These are phyloP conservation scores for Cystobasidium slooffiae DNA, from an alignment of 1,284 basidiomycete species.

Conservation along the genomic window DNA sequence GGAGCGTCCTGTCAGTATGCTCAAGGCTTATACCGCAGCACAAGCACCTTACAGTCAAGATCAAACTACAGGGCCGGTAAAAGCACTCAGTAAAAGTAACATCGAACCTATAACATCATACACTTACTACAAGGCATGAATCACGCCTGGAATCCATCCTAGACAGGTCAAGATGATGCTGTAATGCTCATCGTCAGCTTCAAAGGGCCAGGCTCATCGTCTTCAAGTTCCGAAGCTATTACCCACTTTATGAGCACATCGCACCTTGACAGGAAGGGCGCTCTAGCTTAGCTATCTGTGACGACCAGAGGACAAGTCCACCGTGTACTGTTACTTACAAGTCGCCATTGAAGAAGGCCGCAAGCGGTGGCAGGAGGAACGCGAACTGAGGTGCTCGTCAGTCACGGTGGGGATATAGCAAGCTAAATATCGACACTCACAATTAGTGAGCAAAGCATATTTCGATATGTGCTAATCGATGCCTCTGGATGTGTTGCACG, in stretches of 20 bases:
- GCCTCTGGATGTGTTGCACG: too few relatives aligned
- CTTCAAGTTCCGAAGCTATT: background rate
- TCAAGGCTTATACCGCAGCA: background rate
- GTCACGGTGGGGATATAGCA: background rate
- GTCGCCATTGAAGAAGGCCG: slow-evolving; percentile 1
- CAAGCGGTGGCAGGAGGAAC: slow-evolving; percentile 3
- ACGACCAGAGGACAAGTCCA: background rate
- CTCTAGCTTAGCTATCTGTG: too few relatives aligned
- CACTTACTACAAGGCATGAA: slow-evolving; percentile 21
- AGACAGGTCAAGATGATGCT: slow-evolving; percentile 19
- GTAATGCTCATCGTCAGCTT: background rate
- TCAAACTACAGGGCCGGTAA: slow-evolving; percentile 2
- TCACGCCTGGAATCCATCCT: slow-evolving; percentile 10
- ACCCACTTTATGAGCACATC: background rate
- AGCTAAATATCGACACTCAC: slow-evolving; percentile 2
- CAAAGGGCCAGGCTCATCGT: background rate
- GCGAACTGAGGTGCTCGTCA: slow-evolving; percentile 15
- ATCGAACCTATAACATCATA: background rate
- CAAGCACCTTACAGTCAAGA: background rate
- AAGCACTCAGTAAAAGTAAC: background rate
- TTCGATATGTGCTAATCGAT: too few relatives aligned
- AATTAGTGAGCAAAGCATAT: background rate
- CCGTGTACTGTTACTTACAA: background rate
- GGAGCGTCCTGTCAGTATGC: background rate
- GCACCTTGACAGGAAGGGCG: background rate